These are phyloP conservation scores for Eutrema yunnanense DNA, from an alignment of 345 rosid species.

Conservation along the genomic window DNA sequence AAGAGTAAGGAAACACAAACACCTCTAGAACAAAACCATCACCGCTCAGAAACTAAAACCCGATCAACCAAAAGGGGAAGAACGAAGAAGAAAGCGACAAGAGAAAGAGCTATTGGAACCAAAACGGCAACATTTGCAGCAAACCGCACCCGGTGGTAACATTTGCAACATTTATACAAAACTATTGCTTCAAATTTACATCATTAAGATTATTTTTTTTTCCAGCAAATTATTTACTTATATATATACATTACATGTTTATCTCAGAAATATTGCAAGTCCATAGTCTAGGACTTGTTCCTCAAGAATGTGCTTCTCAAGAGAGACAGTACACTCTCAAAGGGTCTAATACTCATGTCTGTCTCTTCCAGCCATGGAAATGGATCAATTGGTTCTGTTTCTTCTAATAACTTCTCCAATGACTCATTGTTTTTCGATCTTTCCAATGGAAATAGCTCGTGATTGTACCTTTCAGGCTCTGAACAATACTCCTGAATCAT, in stretches of 20 bases:
- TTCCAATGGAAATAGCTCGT: constrained; percentile 43
- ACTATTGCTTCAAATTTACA: background rate
- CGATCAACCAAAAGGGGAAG: too few species aligned
- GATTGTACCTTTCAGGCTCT: constrained; percentile 50
- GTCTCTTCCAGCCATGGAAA: constrained; percentile 66
- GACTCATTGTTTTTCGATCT: constrained; percentile 43
- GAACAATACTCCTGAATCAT: constrained; percentile 32
- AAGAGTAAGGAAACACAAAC: too few species aligned
- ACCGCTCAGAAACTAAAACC: too few species aligned
- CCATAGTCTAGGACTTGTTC: constrained; percentile 11
- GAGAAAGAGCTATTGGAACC: too few species aligned
- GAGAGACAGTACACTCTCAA: constrained; percentile 25
- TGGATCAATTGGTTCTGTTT: constrained; percentile 40
- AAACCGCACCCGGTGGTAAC: too few species aligned
- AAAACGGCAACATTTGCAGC: too few species aligned
- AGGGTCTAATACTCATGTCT: constrained; percentile 43
- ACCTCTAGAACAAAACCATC: too few species aligned
- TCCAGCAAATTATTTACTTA: background rate
- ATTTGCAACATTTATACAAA: background rate
- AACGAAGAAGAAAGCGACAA: too few species aligned
- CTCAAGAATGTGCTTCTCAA: constrained; percentile 3
- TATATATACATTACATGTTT: background rate
- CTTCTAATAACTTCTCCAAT: constrained; percentile 46
- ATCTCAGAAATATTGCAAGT: background rate
- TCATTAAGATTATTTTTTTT: background rate